Percentiles rank a stretch among this genome's conserved stretches.
phyloP scores from a whole-genome alignment of 257 asterid genomes.

The Fraxinus quadrangulata region DNA sequence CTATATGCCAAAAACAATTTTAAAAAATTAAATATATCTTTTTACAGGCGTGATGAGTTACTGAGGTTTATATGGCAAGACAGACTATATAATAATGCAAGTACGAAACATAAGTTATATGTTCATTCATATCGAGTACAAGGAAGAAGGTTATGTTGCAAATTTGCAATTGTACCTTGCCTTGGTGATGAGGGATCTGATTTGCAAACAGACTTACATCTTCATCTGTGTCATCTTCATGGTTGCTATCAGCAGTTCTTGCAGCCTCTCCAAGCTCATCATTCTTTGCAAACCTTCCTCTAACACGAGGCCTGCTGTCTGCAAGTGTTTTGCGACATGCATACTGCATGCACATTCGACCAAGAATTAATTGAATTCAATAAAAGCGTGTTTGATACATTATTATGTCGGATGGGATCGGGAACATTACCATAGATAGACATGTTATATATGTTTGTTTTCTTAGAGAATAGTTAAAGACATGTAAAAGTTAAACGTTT shows the following conservation, averaged over 20 bases:
- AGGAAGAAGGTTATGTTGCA: constrained; percentile 2
- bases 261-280: constrained; percentile 59
- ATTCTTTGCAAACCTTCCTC: constrained; percentile 89
- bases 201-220: constrained; percentile 41
- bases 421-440: too few species aligned
- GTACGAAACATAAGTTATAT: too few species aligned
- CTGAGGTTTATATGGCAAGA: too few species aligned
- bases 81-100: too few species aligned
- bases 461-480: too few species aligned
- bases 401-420: too few species aligned
- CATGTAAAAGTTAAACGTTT: too few species aligned
- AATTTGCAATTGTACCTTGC: constrained; percentile 31
- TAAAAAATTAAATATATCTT: too few species aligned
- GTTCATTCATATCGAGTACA: neutral
- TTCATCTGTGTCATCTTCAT: constrained; percentile 67
- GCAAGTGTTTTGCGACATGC: constrained; percentile 93
- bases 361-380: neutral
- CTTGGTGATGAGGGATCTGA: constrained; percentile 38
- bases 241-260: constrained; percentile 45
- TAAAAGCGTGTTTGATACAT: too few species aligned
- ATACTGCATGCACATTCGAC: constrained; percentile 46
- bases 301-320: constrained; percentile 86
- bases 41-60: too few species aligned
- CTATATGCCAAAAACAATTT: constrained; percentile 17
- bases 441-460: too few species aligned